Conservation (phyloP, 2,329 filamentous ascomycete species). For the Bipolaris victoriae region DNA sequence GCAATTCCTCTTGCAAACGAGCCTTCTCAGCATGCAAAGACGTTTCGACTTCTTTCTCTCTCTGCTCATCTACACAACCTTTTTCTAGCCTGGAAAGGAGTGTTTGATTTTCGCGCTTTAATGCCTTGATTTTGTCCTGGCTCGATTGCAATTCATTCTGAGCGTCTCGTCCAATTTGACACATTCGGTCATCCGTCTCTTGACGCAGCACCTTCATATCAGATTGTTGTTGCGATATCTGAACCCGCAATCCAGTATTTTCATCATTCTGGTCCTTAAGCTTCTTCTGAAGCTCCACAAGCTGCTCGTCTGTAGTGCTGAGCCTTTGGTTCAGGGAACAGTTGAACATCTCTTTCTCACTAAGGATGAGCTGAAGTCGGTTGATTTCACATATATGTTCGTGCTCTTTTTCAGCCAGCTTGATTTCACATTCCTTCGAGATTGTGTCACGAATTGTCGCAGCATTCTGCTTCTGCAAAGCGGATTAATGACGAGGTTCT, state of each 20-base stretch:
- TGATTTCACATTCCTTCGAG: conserved; percentile 12
- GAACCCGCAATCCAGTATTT: conserved; percentile 10
- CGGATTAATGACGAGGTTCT: background rate
- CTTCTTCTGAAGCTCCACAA: conserved; percentile 12
- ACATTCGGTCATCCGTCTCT: conserved; percentile 14
- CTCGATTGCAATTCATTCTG: conserved; percentile 10
- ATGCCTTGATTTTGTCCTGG: background rate
- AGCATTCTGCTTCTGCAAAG: conserved; percentile 2
- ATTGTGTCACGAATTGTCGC: conserved; percentile 8
- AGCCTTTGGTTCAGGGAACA: conserved; percentile 13
- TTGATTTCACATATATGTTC: conserved; percentile 22
- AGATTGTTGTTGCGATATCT: conserved; percentile 18
- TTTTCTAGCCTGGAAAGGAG: conserved; percentile 18
- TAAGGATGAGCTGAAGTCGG: conserved; percentile 17
- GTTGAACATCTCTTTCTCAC: conserved; percentile 19
- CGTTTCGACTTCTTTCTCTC: conserved; percentile 15
- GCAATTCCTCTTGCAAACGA: conserved; percentile 16
- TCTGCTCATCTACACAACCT: conserved; percentile 11
- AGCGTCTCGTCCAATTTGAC: conserved; percentile 13
- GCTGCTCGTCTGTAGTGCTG: conserved; percentile 6
- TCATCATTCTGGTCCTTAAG: conserved; percentile 12
- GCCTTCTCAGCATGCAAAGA: conserved; percentile 14
- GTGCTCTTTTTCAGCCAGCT: conserved; percentile 20
- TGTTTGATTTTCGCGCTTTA: conserved; percentile 22
- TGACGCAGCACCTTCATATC: conserved; percentile 16